phyloP scores from a whole-genome alignment of 805 yeast species.

The Metschnikowia arizonensis region DNA sequence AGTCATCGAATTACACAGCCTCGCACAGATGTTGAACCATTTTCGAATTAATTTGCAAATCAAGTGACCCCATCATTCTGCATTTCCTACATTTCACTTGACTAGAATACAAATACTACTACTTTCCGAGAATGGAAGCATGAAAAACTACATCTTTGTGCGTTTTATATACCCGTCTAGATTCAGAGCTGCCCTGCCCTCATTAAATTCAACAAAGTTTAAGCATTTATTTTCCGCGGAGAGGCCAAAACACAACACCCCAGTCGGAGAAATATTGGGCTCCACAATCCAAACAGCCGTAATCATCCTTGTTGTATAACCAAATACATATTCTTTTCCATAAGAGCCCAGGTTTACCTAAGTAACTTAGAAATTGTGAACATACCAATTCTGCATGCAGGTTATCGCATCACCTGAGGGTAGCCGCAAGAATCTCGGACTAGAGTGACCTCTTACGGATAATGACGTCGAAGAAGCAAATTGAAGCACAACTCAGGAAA shows the following conservation, averaged over 20 bases:
- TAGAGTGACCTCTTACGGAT: conserved; percentile 2
- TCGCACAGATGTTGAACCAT: background rate
- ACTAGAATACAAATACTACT: background rate
- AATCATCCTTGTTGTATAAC: background rate
- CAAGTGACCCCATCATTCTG: background rate
- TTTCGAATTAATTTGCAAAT: background rate
- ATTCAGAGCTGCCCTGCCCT: background rate
- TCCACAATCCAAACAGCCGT: background rate
- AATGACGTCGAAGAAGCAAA: conserved; percentile 18
- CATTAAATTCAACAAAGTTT: background rate
- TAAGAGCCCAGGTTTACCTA: no score
- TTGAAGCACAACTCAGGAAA: conserved; percentile 20
- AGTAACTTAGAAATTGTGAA: background rate
- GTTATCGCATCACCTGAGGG: conserved; percentile 3
- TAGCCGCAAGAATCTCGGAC: background rate
- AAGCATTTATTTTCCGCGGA: background rate
- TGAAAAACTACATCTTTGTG: background rate
- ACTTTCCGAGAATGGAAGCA: background rate
- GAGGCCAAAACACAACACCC: no score
- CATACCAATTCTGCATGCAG: background rate
- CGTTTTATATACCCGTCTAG: background rate
- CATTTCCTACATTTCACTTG: background rate
- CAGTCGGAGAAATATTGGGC: no score
- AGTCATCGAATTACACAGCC: background rate
- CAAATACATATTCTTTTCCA: background rate